Percentiles rank a stretch among this genome's conserved stretches.
Conservation (phyloP, 2,329 filamentous ascomycete species). For the Paraphaeosphaeria sporulosa region DNA sequence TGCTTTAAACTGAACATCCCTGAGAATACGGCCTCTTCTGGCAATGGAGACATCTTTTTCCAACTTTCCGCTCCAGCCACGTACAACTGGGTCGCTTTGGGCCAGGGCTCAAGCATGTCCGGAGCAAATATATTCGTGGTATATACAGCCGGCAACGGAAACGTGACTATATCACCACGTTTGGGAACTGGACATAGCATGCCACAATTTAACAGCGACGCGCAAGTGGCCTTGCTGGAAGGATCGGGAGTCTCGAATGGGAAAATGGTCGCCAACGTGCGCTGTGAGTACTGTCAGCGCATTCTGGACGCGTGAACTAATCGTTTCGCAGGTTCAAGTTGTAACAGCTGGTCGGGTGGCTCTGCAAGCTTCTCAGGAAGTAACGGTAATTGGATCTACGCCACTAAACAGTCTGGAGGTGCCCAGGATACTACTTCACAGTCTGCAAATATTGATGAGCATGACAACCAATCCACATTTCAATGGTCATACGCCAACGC, state of each 20-base stretch:
- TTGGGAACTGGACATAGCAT: slow-evolving; percentile 53
- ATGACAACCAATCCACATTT: slow-evolving; percentile 53
- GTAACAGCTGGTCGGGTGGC: slow-evolving; percentile 61
- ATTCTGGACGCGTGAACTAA: slow-evolving; percentile 12
- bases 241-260: slow-evolving; percentile 62
- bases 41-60: slow-evolving; percentile 64
- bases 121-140: slow-evolving; percentile 67
- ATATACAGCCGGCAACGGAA: slow-evolving; percentile 60
- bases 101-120: slow-evolving; percentile 63
- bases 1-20: slow-evolving; percentile 65
- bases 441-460: slow-evolving; percentile 54
- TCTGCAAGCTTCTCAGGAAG: slow-evolving; percentile 57
- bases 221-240: slow-evolving; percentile 59
- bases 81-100: slow-evolving; percentile 64
- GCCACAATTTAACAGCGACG: slow-evolving; percentile 53
- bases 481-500: slow-evolving; percentile 58
- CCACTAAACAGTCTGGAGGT: slow-evolving; percentile 53
- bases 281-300: slow-evolving; percentile 49
- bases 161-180: slow-evolving; percentile 64
- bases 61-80: slow-evolving; percentile 62
- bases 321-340: slow-evolving; percentile 55
- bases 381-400: slow-evolving; percentile 61
- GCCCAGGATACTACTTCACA: slow-evolving; percentile 57
- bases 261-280: slow-evolving; percentile 64
- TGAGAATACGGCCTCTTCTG: slow-evolving; percentile 57